phyloP scores from a whole-genome alignment of 805 yeast genomes.

The Candida nanaspora region DNA sequence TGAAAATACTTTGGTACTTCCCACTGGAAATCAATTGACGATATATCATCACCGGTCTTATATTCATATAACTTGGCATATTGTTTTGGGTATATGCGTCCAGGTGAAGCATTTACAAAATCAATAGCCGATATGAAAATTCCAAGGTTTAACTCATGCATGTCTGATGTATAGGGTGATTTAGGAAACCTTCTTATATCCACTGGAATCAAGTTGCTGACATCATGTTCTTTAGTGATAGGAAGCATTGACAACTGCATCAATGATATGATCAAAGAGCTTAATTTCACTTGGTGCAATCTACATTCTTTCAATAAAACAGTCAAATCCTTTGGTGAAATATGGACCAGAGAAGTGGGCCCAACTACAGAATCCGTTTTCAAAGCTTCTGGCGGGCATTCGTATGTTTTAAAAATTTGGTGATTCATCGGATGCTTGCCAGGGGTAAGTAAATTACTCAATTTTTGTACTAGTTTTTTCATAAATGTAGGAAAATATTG shows the following conservation, averaged over 20 bases:
- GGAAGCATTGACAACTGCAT: conserved; percentile 7
- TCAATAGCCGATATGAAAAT: background rate
- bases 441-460: no score
- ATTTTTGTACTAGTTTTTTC: no score
- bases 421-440: no score
- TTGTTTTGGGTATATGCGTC: background rate
- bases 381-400: no score
- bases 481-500: no score
- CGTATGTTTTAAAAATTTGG: no score
- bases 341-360: no score
- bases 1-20: conserved; percentile 8
- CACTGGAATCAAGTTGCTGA: conserved; percentile 10
- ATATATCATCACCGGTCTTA: background rate
- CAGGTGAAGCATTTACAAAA: background rate
- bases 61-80: background rate
- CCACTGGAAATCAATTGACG: conserved; percentile 8
- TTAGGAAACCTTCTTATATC: conserved; percentile 9
- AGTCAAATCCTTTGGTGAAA: no score
- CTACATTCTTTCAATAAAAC: conserved; percentile 5
- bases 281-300: conserved; percentile 10
- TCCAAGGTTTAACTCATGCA: background rate
- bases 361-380: no score
- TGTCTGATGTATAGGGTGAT: background rate
- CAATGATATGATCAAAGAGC: conserved; percentile 9
- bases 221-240: conserved; percentile 6